Base-by-base conservation (phyloP, 208 protist genomes). In the Acanthamoeba culbertsoni region DNA sequence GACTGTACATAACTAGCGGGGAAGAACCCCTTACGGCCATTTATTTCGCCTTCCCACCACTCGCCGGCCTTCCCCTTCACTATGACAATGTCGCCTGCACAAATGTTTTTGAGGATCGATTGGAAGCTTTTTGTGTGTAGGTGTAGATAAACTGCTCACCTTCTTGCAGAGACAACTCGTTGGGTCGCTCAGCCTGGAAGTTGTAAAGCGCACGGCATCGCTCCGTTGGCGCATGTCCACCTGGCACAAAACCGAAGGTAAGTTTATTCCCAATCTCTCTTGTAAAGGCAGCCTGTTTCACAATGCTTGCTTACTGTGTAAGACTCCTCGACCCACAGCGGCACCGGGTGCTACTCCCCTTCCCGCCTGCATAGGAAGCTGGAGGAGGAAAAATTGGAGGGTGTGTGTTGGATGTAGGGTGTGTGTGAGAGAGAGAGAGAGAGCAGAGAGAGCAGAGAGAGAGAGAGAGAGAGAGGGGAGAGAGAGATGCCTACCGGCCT, bases 21-120 rank as follows among this genome's bases (percentile, higher is more conserved):
- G 40, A 94, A 86, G 53, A 79, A 57, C n/a, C 92, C 92, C 43
- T 59, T 51, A 7, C 55, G 35, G 0, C 92, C 92, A 31, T 43
- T 2, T 0, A 94, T 33, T 43, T 94, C 92, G 63, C 92, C 92
- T 31, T 68, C 63, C 92, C 79, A 94, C 92, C 92, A 94, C 35
- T 89, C 92, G 26, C 79, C 92, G 28, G 59, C 42, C 35, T 79
- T 82, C 42, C 43, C 33, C 20, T 16, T 46, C 10, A 82, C 7
- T 43, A 18, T 53, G n/a, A 82, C 43, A 35, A 82, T 43, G 42
- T 82, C 71, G n/a, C 71, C 71, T 82, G 71, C 12, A n/a, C 59
- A 26, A 10, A n/a, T 26, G 59, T 10, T 8, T n/a, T 14, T 28
- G 20, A 68, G 31, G 12, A 75, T 16, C 37, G 65, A 75, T 6